phyloP scores from a whole-genome alignment of 345 rosid species.

The Aethionema arabicum region DNA sequence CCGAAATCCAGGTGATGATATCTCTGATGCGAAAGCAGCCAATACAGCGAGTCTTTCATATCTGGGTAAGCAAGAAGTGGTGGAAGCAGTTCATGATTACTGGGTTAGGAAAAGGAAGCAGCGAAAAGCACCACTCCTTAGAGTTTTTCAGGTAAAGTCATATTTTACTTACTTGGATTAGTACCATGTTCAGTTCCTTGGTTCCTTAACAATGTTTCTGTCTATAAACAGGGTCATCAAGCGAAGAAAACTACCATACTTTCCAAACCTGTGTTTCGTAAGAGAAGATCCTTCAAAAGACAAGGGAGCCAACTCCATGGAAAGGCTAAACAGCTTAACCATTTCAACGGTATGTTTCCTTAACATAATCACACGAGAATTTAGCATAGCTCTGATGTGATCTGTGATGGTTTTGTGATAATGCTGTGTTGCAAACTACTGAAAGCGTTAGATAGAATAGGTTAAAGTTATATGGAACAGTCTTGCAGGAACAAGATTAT shows the following conservation, averaged over 20 bases:
- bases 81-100: constrained; percentile 70
- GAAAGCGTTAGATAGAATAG: neutral
- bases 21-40: constrained; percentile 51
- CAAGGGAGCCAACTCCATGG: constrained; percentile 61
- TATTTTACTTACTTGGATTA: neutral
- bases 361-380: neutral
- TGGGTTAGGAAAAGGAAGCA: constrained; percentile 78
- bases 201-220: constrained; percentile 1
- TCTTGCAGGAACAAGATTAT: constrained; percentile 1
- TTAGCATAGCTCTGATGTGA: neutral
- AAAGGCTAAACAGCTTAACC: constrained; percentile 61
- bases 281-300: constrained; percentile 76
- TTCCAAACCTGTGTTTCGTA: constrained; percentile 64
- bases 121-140: constrained; percentile 57
- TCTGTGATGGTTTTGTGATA: constrained; percentile 7
- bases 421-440: constrained; percentile 16
- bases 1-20: constrained; percentile 45
- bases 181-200: neutral
- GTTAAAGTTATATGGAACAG: constrained; percentile 12
- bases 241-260: constrained; percentile 56
- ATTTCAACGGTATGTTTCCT: constrained; percentile 52
- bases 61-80: constrained; percentile 56
- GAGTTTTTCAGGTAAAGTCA: constrained; percentile 77
- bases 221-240: constrained; percentile 53
- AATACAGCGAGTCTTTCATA: constrained; percentile 41